Conservation (phyloP, 441 rosid species). For the Corymbia calophylla region DNA sequence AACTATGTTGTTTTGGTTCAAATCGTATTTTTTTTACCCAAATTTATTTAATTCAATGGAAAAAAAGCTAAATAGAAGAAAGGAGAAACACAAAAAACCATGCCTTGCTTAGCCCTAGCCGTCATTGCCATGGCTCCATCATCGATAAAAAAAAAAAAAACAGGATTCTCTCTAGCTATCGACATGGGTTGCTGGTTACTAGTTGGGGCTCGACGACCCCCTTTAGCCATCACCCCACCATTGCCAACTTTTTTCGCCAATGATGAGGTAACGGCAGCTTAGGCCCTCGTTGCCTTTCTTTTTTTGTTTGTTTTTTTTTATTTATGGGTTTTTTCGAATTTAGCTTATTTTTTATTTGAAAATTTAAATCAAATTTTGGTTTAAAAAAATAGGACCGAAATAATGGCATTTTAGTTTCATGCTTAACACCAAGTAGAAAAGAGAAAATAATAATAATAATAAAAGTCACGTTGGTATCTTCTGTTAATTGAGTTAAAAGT, state of each 20-base stretch:
- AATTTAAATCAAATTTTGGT: not conserved
- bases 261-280: not conserved
- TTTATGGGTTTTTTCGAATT: not conserved
- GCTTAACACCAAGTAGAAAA: rapidly evolving
- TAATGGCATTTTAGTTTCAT: too few relatives aligned
- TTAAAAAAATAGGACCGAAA: not conserved
- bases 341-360: too few relatives aligned
- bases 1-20: too few relatives aligned
- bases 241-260: rapidly evolving
- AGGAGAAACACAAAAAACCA: too few relatives aligned
- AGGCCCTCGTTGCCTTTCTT: not conserved
- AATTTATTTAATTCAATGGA: too few relatives aligned
- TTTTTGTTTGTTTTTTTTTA: too few relatives aligned
- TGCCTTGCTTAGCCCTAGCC: not conserved
- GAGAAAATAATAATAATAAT: too few relatives aligned
- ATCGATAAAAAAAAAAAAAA: too few relatives aligned
- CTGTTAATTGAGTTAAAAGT: rapidly evolving
- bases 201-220: not conserved
- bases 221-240: not conserved
- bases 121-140: not conserved
- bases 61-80: too few relatives aligned
- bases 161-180: not conserved
- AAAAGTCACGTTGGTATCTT: rapidly evolving
- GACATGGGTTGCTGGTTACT: not conserved
- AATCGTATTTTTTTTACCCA: too few relatives aligned